Evolutionary conservation across 1,284 basidiomycete species (phyloP).

Genomic region (Inonotus hispidus): DNA sequence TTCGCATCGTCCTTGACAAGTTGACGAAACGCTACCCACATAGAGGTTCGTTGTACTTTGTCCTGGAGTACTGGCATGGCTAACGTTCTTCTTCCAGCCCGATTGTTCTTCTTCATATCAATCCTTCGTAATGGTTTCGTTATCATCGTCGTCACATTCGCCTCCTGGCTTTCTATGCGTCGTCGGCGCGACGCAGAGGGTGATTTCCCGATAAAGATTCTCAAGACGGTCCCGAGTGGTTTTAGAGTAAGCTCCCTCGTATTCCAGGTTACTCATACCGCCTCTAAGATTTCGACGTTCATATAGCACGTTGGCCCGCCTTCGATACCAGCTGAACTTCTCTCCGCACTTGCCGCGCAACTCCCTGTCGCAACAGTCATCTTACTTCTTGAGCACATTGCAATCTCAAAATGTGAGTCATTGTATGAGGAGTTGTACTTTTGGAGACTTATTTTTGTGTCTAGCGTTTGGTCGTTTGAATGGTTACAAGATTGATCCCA

Average conservation of each 20-base stretch:
- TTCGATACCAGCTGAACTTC: conserved; percentile 54
- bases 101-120: conserved; percentile 84
- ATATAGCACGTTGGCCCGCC: conserved; percentile 65
- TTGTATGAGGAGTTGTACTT: background rate
- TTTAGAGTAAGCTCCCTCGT: conserved; percentile 38
- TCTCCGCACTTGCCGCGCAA: conserved; percentile 69
- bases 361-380: conserved; percentile 94
- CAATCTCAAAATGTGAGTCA: conserved; percentile 81
- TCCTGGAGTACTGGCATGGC: conserved; percentile 17
- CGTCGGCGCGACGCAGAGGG: conserved; percentile 52
- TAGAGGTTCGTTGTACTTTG: conserved; percentile 38
- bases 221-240: conserved; percentile 79
- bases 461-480: conserved; percentile 93
- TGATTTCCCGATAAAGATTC: conserved; percentile 81
- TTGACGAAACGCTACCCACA: conserved; percentile 65
- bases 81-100: conserved; percentile 36
- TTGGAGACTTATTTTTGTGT: background rate
- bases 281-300: background rate
- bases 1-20: conserved; percentile 62
- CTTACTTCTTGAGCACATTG: conserved; percentile 93
- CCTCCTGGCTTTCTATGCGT: conserved; percentile 78
- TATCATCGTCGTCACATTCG: conserved; percentile 79
- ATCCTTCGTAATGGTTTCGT: conserved; percentile 86
- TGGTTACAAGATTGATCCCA: conserved; percentile 96
- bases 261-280: background rate